Evolutionary conservation across 306 rosid species (phyloP).

Genomic region (Prunus davidiana): DNA sequence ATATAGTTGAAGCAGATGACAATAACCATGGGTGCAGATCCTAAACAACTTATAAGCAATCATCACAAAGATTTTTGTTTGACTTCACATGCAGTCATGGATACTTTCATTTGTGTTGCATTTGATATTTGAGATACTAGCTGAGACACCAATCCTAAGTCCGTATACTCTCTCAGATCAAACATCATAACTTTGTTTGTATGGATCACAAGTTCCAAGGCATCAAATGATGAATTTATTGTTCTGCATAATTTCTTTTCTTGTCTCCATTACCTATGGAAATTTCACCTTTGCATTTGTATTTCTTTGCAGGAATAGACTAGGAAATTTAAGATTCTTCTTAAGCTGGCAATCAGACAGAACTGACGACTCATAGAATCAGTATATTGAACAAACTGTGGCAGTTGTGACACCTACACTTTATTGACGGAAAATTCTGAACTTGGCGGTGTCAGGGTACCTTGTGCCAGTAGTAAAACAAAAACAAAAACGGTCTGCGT

Average conservation of each 20-base stretch:
- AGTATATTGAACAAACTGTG: constrained; percentile 36
- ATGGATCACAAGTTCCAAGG: background rate
- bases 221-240: background rate
- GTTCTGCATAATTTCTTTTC: background rate
- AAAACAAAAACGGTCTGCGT: constrained; percentile 18
- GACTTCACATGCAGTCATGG: background rate
- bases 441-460: constrained; percentile 27
- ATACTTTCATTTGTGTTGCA: background rate
- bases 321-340: constrained; percentile 35
- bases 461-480: constrained; percentile 29
- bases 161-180: background rate
- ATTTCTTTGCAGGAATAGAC: constrained; percentile 38
- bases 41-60: background rate
- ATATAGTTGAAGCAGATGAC: background rate
- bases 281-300: background rate
- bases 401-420: constrained; percentile 13
- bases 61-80: background rate
- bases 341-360: constrained; percentile 38
- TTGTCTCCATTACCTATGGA: background rate
- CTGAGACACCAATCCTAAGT: background rate
- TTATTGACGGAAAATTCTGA: constrained; percentile 24
- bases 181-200: no score
- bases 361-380: constrained; percentile 34
- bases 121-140: background rate
- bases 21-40: background rate